These are phyloP conservation scores for Colletotrichum sp. DNA, from an alignment of 2,329 filamentous ascomycete species.

Conservation along the genomic window DNA sequence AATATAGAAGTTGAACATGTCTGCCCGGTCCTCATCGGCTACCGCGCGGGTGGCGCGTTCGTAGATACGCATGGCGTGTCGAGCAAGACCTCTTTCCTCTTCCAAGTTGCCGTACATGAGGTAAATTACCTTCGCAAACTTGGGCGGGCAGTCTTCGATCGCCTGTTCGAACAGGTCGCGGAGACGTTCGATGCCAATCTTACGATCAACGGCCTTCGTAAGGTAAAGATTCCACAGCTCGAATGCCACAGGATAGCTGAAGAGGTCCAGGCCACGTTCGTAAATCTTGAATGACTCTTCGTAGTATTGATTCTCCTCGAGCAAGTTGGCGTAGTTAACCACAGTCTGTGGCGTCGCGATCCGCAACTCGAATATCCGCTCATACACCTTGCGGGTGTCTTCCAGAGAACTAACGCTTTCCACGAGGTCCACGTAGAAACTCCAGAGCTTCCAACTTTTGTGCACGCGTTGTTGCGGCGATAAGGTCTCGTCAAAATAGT, in stretches of 20 bases:
- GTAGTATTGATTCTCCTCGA: slow-evolving; percentile 94
- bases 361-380: slow-evolving; percentile 95
- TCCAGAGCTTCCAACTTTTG: slow-evolving; percentile 99
- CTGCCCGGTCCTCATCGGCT: slow-evolving; percentile 89
- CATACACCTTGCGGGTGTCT: slow-evolving; percentile 93
- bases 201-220: slow-evolving; percentile 94
- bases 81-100: slow-evolving; percentile 90
- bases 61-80: slow-evolving; percentile 99
- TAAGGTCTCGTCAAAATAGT: slow-evolving; percentile 96
- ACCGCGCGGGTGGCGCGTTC: slow-evolving; percentile 95
- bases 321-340: slow-evolving; percentile 94
- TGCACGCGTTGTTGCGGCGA: slow-evolving; percentile 96
- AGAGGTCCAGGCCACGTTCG: slow-evolving; percentile 95
- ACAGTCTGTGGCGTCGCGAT: slow-evolving; percentile 98
- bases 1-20: slow-evolving; percentile 99
- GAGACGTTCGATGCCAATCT: slow-evolving; percentile 92
- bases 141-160: slow-evolving; percentile 90
- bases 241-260: slow-evolving; percentile 97
- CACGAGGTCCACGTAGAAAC: slow-evolving; percentile 97
- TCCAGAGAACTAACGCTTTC: slow-evolving; percentile 92
- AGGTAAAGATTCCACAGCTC: slow-evolving; percentile 99
- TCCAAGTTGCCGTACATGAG: slow-evolving; percentile 98
- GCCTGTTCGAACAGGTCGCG: slow-evolving; percentile 97
- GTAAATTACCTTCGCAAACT: slow-evolving; percentile 94
- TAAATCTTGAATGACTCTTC: slow-evolving; percentile 99